Percentiles rank a stretch among this genome's conserved stretches.
phyloP scores from a whole-genome alignment of 1,284 basidiomycete species.

The Agroathelia rolfsii region DNA sequence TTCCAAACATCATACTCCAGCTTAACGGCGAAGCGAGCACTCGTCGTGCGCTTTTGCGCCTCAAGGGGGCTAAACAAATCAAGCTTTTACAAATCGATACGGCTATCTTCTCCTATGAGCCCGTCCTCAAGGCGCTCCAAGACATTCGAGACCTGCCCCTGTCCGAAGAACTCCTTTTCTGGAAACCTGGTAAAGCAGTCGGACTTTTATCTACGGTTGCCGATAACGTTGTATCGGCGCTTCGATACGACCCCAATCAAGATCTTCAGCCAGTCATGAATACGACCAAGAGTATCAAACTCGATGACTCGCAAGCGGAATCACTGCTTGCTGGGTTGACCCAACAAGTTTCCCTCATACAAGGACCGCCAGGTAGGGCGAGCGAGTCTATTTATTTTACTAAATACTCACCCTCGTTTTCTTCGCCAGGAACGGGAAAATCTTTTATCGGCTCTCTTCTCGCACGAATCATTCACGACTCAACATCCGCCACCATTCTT shows the following conservation, averaged over 20 bases:
- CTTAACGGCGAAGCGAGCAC: slow-evolving; percentile 33
- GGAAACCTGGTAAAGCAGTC: slow-evolving; percentile 26
- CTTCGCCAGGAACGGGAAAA: slow-evolving; percentile 56
- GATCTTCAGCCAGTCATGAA: slow-evolving; percentile 33
- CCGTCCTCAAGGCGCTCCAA: slow-evolving; percentile 44
- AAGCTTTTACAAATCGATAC: slow-evolving; percentile 49
- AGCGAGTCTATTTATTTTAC: not conserved
- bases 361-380: slow-evolving; percentile 52
- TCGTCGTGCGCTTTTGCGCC: slow-evolving; percentile 24
- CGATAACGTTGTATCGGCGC: slow-evolving; percentile 21
- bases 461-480: slow-evolving; percentile 43
- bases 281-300: slow-evolving; percentile 26
- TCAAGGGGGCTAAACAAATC: slow-evolving; percentile 28
- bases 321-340: slow-evolving; percentile 43
- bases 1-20: slow-evolving; percentile 41
- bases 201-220: too few relatives aligned
- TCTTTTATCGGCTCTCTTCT: slow-evolving; percentile 57
- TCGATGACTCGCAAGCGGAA: slow-evolving; percentile 40
- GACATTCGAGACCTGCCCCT: slow-evolving; percentile 32
- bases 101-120: slow-evolving; percentile 52
- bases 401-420: too few relatives aligned
- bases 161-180: slow-evolving; percentile 38
- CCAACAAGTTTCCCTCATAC: slow-evolving; percentile 47
- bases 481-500: slow-evolving; percentile 35
- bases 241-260: slow-evolving; percentile 23